These are phyloP conservation scores for Paecilomyces sp. DNA, from an alignment of 2,329 filamentous ascomycete species.

Conservation along the genomic window DNA sequence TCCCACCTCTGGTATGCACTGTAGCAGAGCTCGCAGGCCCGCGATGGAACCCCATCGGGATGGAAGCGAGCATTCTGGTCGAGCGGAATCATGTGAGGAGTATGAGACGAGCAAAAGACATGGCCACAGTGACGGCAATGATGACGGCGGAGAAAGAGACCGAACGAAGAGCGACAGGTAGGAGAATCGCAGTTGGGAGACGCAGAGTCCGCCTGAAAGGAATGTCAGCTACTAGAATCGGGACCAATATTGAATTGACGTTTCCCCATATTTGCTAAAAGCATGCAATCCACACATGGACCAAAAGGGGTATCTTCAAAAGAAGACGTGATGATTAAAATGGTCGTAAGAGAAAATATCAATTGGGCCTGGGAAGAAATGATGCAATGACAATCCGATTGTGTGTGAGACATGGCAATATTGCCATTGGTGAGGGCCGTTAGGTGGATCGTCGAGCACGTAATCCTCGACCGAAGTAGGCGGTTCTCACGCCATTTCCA, in stretches of 20 bases:
- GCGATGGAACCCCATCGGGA: conserved; percentile 47
- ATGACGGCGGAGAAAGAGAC: conserved; percentile 56
- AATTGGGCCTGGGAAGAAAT: background rate
- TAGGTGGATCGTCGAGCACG: background rate
- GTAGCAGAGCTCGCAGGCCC: conserved; percentile 56
- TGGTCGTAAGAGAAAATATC: background rate
- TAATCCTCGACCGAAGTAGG: background rate
- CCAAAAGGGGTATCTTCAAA: background rate
- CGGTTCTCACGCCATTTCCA: background rate
- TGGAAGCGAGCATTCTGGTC: conserved; percentile 60
- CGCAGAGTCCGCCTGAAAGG: conserved; percentile 48
- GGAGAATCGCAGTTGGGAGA: conserved; percentile 51
- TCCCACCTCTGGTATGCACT: conserved; percentile 53
- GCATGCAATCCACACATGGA: background rate
- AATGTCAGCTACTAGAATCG: background rate
- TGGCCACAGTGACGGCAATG: conserved; percentile 62
- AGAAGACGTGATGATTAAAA: background rate
- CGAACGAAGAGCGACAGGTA: conserved; percentile 52
- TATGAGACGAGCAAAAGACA: conserved; percentile 57
- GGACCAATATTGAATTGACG: background rate
- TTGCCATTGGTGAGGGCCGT: background rate
- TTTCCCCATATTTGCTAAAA: background rate
- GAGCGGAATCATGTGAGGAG: conserved; percentile 49
- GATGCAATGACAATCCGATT: background rate
- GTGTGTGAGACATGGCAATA: background rate